Evolutionary conservation across 192 early-diverging fungal species (phyloP).

Genomic region (Coemansia sp.): DNA sequence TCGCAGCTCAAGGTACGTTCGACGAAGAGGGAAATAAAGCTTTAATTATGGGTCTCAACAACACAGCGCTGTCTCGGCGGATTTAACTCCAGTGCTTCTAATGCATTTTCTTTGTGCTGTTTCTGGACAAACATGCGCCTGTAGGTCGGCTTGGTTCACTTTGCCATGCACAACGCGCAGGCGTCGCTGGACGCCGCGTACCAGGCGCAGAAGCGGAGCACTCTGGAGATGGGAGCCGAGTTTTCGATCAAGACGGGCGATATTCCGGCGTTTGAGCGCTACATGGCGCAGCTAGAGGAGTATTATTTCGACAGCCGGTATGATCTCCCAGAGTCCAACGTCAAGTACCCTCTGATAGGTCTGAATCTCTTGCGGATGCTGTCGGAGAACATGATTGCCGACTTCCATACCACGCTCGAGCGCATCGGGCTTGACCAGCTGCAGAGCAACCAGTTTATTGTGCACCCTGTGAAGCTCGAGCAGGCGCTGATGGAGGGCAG

Average conservation of each 20-base stretch:
- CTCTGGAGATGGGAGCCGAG: conserved; percentile 87
- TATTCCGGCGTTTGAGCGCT: conserved; percentile 93
- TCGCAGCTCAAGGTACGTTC: conserved; percentile 49
- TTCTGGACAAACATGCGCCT: too few relatives aligned
- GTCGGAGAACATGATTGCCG: conserved; percentile 92
- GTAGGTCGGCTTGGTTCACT: conserved; percentile 37
- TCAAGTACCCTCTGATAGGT: conserved; percentile 87
- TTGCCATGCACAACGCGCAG: conserved; percentile 29
- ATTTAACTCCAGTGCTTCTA: neutral
- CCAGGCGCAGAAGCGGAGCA: conserved; percentile 34
- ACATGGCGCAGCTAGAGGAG: conserved; percentile 85
- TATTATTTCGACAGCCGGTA: conserved; percentile 73
- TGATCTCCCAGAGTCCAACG: conserved; percentile 65
- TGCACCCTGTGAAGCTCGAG: conserved; percentile 90
- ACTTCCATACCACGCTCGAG: conserved; percentile 98
- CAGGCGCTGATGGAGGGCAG: conserved; percentile 97
- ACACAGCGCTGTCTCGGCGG: too few relatives aligned
- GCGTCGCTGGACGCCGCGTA: conserved; percentile 24
- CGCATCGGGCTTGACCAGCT: conserved; percentile 80
- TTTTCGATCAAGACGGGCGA: conserved; percentile 83
- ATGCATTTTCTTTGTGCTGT: neutral
- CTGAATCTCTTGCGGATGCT: conserved; percentile 91
- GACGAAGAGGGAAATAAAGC: too few relatives aligned
- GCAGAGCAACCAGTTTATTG: conserved; percentile 76
- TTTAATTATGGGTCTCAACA: too few relatives aligned